Percentiles rank a stretch among this genome's conserved stretches.
These are phyloP conservation scores for Phytopythium chamaehyphon DNA, from an alignment of 352 stramenopile genomes.

Conservation along the genomic window DNA sequence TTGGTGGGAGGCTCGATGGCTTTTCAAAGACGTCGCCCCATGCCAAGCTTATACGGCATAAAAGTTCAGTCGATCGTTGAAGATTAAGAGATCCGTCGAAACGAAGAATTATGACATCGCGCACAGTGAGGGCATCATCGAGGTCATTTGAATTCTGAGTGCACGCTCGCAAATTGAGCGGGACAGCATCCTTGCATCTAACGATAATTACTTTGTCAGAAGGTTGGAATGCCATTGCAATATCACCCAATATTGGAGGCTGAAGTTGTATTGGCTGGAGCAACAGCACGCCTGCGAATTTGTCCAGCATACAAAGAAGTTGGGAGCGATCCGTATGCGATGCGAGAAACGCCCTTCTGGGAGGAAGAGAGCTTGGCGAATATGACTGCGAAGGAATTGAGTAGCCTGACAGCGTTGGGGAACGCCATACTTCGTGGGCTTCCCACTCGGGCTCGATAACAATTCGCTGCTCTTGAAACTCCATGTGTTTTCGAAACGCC, in stretches of 20 bases:
- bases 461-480: constrained; percentile 25
- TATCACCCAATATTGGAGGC: constrained; percentile 4
- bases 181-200: constrained; percentile 38
- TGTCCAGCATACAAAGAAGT: constrained; percentile 47
- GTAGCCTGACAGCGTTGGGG: not conserved
- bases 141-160: not conserved
- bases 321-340: constrained; percentile 18
- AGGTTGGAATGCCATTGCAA: constrained; percentile 9
- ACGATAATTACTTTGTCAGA: too few species aligned
- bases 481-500: constrained; percentile 19
- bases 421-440: constrained; percentile 7
- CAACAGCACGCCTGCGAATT: constrained; percentile 23
- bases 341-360: constrained; percentile 32
- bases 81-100: too few species aligned
- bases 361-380: not conserved
- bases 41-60: constrained; percentile 26
- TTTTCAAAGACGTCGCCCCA: too few species aligned
- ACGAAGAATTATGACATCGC: constrained; percentile 40
- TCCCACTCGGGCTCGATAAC: constrained; percentile 45
- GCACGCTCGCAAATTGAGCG: constrained; percentile 13
- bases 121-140: not conserved
- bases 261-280: constrained; percentile 26
- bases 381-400: not conserved
- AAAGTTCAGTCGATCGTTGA: constrained; percentile 19
- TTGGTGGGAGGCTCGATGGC: too few species aligned